Evolutionary conservation across 768 basidiomycete genomes (phyloP), one percentile per base, ranked within the genome.

Genomic region (Mycena sanguinolenta): DNA sequence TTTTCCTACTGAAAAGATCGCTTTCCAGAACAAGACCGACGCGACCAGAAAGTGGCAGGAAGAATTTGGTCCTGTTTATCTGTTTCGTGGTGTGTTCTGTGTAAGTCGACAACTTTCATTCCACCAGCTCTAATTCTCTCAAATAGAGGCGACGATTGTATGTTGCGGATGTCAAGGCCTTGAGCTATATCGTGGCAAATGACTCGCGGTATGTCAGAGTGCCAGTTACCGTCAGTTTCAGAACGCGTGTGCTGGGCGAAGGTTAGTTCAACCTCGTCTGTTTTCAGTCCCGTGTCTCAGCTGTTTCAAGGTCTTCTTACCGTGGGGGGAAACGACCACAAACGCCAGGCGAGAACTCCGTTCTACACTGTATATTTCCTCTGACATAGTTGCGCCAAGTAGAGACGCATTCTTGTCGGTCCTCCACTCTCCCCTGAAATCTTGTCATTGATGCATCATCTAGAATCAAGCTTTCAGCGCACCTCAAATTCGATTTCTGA

Each of bases 391-490:
- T 14, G 28, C 27, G 49, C 49, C 21, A 50, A 8, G 42, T 28
- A 64, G 63, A 42, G 63, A 19, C 52, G 54, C 7, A 64, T 64
- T 34, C 23, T 64, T 19, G 38, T 34, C 7, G 36, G 38, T 25
- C n/a, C 17, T 21, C 21, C 1, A 5, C 32, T 12, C n/a, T 32
- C 23, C 6, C 6, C 23, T 30, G 9, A 50, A 1, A 34, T 32
- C 19, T 28, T 39, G 32, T 23, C 54, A 28, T 14, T 42, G 28
- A 54, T 36, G 13, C 23, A 3, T 34, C 49, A 19, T 49, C 1
- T 34, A 84, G 85, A 86, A 86, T 58, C 86, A 84, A 8, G 84
- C 84, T 2, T 87, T 87, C 58, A 83, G 85, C 4, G 78, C 79
- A 2, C 74, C 77, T 0, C 86, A 86, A 69, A 80, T 87, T 34